Base-by-base conservation (phyloP, 805 yeast species). In the Candida vartiovaarae region DNA sequence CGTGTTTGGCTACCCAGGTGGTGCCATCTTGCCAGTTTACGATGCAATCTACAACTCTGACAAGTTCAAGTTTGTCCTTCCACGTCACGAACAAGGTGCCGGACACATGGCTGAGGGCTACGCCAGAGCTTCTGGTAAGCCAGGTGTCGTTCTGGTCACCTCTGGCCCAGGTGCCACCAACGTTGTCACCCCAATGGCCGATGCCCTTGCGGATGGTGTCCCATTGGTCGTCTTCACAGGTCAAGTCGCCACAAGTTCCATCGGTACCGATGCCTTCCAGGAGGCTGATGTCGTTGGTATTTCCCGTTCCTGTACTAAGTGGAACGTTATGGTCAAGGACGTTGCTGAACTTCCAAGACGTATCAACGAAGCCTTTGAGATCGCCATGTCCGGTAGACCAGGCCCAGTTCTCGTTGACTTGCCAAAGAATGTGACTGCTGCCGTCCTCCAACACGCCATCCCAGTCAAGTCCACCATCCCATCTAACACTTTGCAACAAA, bases 91-190 rank as follows among this genome's bases (percentile, higher is more conserved):
- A 67, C 99, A 93, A 69, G 99, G 99, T 64, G 99, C 98, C 15
- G 99, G 99, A 42, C 99, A 93, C 68, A 93, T 93, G 98, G 99
- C 99, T 44, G 97, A 93, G 70, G 99, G 99, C 47, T 93, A 93
- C 56, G 97, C 99, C 44, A 76, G 95, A 54, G 99, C 95, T 34
- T 66, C 74, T 38, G 99, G 98, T 47, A 93, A 87, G 67, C 95
- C 97, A 10, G 99, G 99, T 70, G 95, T 93, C 52, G 98, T 93
- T 40, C 72, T 93, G 57, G 99, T 93, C 41, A 93, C 99, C n/a
- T 88, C 96, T 1, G 99, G 99, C 41, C 99, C 99, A 29, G 99
- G 98, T 61, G 99, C 98, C 40, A 93, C 99, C 43, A 93, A 93
- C 61, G 96, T 93, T 47, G 82, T 93, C 51, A 93, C 99, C n/a